Conservation (phyloP, 2,329 filamentous ascomycete species). For the Truncatella angustata region DNA sequence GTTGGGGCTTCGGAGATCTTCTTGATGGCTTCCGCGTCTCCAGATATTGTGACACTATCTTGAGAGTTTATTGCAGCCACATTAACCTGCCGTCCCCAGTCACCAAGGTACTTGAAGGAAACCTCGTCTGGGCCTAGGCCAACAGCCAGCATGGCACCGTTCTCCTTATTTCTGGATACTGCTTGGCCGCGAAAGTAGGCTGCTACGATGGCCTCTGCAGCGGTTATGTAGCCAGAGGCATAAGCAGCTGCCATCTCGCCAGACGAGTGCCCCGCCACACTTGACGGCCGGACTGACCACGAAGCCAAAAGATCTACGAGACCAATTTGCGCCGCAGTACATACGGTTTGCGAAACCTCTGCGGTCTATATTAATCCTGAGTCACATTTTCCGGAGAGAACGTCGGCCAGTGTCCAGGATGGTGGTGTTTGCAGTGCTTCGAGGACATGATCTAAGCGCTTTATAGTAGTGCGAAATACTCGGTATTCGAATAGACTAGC, state of each 20-base stretch:
- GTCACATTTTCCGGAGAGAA: no score
- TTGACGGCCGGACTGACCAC: slow-evolving; percentile 22
- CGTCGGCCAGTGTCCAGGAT: no score
- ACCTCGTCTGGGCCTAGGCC: slow-evolving; percentile 9
- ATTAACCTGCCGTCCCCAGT: no score
- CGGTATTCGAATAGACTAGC: slow-evolving; percentile 23
- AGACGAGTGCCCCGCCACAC: slow-evolving; percentile 35
- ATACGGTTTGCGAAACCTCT: slow-evolving; percentile 41
- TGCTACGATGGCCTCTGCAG: slow-evolving; percentile 14
- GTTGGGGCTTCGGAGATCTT: no score
- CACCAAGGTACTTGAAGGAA: no score
- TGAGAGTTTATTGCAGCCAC: slow-evolving; percentile 30
- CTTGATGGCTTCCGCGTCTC: slow-evolving; percentile 22
- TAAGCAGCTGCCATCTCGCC: slow-evolving; percentile 38
- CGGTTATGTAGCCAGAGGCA: slow-evolving; percentile 15
- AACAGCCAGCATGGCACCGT: slow-evolving; percentile 30
- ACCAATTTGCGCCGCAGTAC: slow-evolving; percentile 42
- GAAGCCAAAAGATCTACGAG: slow-evolving; percentile 35
- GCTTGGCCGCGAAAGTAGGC: no score
- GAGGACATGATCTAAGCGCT: slow-evolving; percentile 9
- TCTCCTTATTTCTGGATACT: not conserved
- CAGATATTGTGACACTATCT: slow-evolving; percentile 31
- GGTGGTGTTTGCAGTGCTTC: slow-evolving; percentile 6
- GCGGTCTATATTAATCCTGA: no score
- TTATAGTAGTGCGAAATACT: slow-evolving; percentile 16